These are phyloP conservation scores for Datisca glomerata DNA, from an alignment of 306 rosid genomes.

Conservation along the genomic window DNA sequence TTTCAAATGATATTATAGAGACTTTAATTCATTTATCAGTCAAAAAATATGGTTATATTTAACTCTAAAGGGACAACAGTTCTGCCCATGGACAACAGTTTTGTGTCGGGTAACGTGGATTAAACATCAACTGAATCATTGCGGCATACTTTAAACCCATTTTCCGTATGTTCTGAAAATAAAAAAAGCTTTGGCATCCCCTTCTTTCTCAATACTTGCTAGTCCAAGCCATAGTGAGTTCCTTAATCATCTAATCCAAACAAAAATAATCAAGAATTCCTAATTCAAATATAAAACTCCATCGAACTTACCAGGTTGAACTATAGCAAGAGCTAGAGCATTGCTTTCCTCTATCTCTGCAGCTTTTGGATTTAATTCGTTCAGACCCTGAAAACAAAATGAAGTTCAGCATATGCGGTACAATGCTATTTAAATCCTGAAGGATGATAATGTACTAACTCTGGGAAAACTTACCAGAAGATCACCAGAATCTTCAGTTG, in stretches of 20 bases:
- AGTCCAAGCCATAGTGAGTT: not conserved
- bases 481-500: conserved; percentile 44
- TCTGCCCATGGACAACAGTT: no score
- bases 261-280: not conserved
- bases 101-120: no score
- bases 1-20: not conserved
- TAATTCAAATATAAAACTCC: conserved; percentile 12
- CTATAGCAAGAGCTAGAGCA: conserved; percentile 85
- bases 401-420: not conserved
- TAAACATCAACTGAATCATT: no score
- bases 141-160: no score
- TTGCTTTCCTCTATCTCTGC: conserved; percentile 69
- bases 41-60: no score
- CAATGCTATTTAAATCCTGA: not conserved
- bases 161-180: no score
- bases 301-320: conserved; percentile 45
- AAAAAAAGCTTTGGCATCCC: no score
- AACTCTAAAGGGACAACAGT: no score
- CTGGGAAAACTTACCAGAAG: conserved; percentile 38
- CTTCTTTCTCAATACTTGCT: no score
- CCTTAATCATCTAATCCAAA: conserved; percentile 4
- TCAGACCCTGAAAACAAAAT: conserved; percentile 46
- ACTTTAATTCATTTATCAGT: not conserved
- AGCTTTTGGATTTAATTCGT: conserved; percentile 55
- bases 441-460: not conserved